Conservation (phyloP, 1,139 yeast species). For the Pichia norvegensis region DNA sequence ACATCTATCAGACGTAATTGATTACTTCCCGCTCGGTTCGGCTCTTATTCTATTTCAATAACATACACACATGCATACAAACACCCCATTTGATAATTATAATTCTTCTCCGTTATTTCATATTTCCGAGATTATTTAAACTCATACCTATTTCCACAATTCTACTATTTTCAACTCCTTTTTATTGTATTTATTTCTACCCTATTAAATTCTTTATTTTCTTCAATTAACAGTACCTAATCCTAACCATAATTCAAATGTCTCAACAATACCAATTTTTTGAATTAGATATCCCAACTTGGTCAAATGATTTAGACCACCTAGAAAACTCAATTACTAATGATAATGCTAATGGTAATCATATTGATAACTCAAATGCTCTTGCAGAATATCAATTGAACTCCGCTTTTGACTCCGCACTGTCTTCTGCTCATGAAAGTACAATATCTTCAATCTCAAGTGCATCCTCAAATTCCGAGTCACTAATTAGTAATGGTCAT, state of each 20-base stretch:
- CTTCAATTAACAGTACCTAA: neutral
- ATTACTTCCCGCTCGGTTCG: neutral
- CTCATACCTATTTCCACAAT: neutral
- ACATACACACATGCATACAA: neutral
- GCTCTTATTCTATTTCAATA: neutral
- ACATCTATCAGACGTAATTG: neutral
- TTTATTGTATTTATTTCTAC: neutral
- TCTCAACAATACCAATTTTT: neutral
- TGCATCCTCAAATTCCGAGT: neutral
- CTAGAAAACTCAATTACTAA: neutral
- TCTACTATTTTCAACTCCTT: neutral
- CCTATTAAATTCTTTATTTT: neutral
- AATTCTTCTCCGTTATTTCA: neutral
- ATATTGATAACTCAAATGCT: neutral
- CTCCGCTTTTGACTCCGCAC: neutral
- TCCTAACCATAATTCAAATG: neutral
- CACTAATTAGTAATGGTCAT: neutral
- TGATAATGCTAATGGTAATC: neutral
- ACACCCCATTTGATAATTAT: neutral
- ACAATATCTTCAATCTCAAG: neutral
- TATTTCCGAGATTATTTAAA: neutral
- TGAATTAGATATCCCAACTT: constrained; percentile 6
- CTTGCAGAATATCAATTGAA: neutral
- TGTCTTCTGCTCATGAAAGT: neutral
- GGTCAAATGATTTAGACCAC: constrained; percentile 4